Conservation (phyloP, 75 land plant genomes). For the Cunninghamia lanceolata region DNA sequence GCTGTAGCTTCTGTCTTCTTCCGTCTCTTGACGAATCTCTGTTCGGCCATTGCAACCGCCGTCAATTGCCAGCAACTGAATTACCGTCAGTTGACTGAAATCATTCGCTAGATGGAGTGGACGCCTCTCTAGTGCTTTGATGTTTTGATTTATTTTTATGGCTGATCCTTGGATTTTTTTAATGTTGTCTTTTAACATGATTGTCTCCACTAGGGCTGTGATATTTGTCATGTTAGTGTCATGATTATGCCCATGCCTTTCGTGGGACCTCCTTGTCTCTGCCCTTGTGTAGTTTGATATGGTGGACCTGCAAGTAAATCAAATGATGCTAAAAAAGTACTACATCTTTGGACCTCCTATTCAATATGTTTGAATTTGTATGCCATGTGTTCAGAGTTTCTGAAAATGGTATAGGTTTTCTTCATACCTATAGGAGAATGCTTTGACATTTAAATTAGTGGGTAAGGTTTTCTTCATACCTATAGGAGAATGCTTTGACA, state of each 20-base stretch:
- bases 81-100: neutral
- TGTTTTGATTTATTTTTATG: neutral
- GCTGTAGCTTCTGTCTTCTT: neutral
- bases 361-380: too few relatives aligned
- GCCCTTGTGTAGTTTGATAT: neutral
- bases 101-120: neutral
- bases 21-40: constrained; percentile 9
- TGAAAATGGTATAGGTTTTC: too few relatives aligned
- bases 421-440: too few relatives aligned
- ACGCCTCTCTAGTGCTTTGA: neutral
- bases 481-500: too few relatives aligned
- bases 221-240: neutral
- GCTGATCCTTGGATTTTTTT: neutral
- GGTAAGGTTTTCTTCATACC: too few relatives aligned
- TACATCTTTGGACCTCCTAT: too few relatives aligned
- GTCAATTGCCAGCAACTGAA: neutral
- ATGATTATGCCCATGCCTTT: neutral
- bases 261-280: neutral
- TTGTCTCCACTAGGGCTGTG: neutral
- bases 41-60: neutral
- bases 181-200: neutral
- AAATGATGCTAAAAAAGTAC: neutral
- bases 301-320: neutral
- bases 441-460: too few relatives aligned
- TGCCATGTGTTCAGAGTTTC: too few relatives aligned